Percentiles rank a stretch among this genome's conserved stretches.
Conservation (phyloP, 495 filamentous ascomycete species). For the Xylaria bambusicola region DNA sequence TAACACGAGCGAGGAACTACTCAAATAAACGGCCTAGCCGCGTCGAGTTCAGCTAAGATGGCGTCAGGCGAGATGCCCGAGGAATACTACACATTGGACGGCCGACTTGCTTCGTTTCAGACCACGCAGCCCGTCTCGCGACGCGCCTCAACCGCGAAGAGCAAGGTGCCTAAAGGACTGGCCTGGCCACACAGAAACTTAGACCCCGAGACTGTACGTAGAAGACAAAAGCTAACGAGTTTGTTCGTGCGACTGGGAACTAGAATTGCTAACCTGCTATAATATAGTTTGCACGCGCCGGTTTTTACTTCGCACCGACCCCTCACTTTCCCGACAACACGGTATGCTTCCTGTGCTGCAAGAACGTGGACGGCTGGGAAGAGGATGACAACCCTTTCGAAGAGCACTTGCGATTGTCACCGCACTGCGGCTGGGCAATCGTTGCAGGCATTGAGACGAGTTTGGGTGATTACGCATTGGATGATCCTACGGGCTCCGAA, state of each 20-base stretch:
- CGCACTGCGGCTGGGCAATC: constrained; percentile 85
- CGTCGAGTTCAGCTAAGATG: constrained; percentile 15
- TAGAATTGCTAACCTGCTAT: constrained; percentile 1
- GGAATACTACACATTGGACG: constrained; percentile 61
- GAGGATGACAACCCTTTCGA: constrained; percentile 72
- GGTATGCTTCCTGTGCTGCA: constrained; percentile 80
- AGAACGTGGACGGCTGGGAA: constrained; percentile 87
- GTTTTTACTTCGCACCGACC: constrained; percentile 84
- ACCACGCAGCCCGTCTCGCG: constrained; percentile 57
- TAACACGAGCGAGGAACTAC: neutral
- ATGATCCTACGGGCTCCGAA: constrained; percentile 69
- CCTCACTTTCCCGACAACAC: constrained; percentile 80
- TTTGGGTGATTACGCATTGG: constrained; percentile 62
- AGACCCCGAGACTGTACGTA: constrained; percentile 64
- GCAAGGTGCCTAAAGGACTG: constrained; percentile 55
- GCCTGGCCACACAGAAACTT: constrained; percentile 77
- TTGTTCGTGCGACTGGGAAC: neutral
- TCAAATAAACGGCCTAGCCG: neutral
- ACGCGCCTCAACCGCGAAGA: constrained; percentile 66
- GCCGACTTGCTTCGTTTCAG: constrained; percentile 76
- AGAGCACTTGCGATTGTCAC: constrained; percentile 83
- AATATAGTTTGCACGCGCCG: constrained; percentile 77
- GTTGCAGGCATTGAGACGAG: constrained; percentile 68
- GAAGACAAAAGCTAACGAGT: constrained; percentile 16
- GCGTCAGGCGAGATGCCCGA: constrained; percentile 39